A percentile compares a stretch with the other conserved stretches of the same genome.
phyloP scores from a whole-genome alignment of 179 eudicot species.

The Vitellaria paradoxa region DNA sequence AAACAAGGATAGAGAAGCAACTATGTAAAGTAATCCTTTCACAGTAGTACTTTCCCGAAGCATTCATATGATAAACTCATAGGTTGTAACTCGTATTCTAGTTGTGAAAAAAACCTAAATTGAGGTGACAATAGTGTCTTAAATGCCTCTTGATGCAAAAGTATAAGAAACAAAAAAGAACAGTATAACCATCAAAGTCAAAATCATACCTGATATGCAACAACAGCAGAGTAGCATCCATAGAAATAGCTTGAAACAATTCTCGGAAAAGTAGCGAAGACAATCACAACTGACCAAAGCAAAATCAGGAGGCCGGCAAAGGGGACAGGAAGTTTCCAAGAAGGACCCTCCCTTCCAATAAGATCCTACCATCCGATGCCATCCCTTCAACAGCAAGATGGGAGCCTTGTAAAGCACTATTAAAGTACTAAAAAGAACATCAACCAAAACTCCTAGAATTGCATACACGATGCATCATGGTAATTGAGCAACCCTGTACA shows the following conservation, averaged over 20 bases:
- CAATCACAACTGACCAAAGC: conserved; percentile 12
- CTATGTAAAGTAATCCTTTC: conserved; percentile 12
- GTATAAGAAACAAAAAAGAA: neutral
- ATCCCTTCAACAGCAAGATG: conserved; percentile 18
- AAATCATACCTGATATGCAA: too few relatives aligned
- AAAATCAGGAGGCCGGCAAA: conserved; percentile 22
- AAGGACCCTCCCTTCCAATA: conserved; percentile 23
- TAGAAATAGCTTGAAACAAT: conserved; percentile 8
- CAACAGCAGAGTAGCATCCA: conserved; percentile 18
- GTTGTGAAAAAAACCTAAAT: too few relatives aligned
- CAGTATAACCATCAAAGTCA: too few relatives aligned
- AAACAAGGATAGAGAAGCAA: conserved; percentile 17
- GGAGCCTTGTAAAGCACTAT: conserved; percentile 17
- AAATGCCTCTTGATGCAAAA: neutral
- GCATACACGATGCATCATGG: conserved; percentile 15
- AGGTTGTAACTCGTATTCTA: neutral
- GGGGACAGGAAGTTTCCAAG: conserved; percentile 21
- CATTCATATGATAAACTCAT: neutral
- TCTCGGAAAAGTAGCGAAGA: neutral
- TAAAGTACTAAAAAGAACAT: conserved; percentile 10
- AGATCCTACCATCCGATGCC: conserved; percentile 18
- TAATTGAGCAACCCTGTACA: conserved; percentile 12
- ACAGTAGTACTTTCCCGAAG: conserved; percentile 2
- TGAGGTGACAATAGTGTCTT: neutral
- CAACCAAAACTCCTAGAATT: conserved; percentile 13